These are phyloP conservation scores for Colletotrichum cuscutae DNA, from an alignment of 2,329 filamentous ascomycete species.

Conservation along the genomic window DNA sequence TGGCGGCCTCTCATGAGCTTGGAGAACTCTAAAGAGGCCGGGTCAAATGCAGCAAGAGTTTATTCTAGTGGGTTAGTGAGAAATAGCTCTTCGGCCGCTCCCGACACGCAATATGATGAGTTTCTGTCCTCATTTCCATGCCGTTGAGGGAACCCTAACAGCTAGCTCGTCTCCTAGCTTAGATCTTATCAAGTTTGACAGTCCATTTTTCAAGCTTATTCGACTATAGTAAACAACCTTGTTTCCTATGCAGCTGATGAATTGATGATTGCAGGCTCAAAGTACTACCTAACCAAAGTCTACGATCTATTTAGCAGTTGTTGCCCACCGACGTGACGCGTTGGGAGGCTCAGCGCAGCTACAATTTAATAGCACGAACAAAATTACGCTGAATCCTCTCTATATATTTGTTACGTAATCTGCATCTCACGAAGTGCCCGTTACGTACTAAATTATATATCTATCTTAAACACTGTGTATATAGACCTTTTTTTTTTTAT, in stretches of 20 bases:
- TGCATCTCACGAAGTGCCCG: too few relatives aligned
- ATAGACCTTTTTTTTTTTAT: too few relatives aligned
- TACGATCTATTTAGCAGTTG: background rate
- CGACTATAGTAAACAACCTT: background rate
- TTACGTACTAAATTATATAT: too few relatives aligned
- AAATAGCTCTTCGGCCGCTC: background rate
- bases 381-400: background rate
- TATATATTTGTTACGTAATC: too few relatives aligned
- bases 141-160: background rate
- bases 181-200: background rate
- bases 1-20: background rate
- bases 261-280: background rate
- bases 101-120: background rate
- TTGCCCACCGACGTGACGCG: background rate
- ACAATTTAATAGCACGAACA: background rate
- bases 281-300: background rate
- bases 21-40: background rate
- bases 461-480: too few relatives aligned
- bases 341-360: background rate
- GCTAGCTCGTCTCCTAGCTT: background rate
- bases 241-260: background rate
- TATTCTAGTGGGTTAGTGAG: background rate
- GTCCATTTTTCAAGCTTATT: background rate
- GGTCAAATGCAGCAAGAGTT: background rate
- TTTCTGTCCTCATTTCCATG: background rate